Base-by-base conservation (phyloP, 257 asterid species). In the Leonotis leonurus region DNA sequence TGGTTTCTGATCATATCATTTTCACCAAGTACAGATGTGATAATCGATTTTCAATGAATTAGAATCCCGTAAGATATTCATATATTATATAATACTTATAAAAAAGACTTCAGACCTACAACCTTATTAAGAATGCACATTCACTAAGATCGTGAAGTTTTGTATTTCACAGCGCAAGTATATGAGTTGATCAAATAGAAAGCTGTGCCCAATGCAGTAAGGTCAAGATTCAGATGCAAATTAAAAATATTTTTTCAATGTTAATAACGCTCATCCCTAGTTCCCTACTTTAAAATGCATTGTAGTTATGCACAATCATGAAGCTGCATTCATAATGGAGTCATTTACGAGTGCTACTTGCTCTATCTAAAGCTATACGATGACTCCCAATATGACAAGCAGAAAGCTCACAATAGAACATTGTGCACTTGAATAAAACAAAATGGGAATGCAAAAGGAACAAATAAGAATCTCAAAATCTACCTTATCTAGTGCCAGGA, bases 401-500 rank as follows among this genome's bases (percentile, higher is more conserved):
- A 21, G 53, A 26, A 44, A 35, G 25, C 43, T 13, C 51, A n/a
- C n/a, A 17, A 50, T 13, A 62, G 49, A 9, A n/a, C 49, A 51
- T 51, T 55, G 43, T 63, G 54, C 29, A 57, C 59, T 43, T 37
- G 35, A 58, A 30, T 10, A 24, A 39, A 9, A 20, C 13, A 39
- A 13, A 35, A 66, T 14, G 48, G 46, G 26, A 49, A 58, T 8
- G 17, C 24, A 56, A 12, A 39, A 2, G 26, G 17, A 25, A 30
- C 9, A 44, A 49, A 5, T 6, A 58, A 25, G 29, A 60, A 36
- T 37, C 51, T 21, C 30, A 10, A 33, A 57, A 49, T 58, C 49
- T 80, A 86, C 98, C 98, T 91, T 91, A 70, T 91, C 98, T 22
- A 91, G 83, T 8, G 98, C 98, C 63, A 91, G 96, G 73, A 91